phyloP scores from a whole-genome alignment of 2,329 filamentous ascomycete genomes.

The Fusarium sublunatum region DNA sequence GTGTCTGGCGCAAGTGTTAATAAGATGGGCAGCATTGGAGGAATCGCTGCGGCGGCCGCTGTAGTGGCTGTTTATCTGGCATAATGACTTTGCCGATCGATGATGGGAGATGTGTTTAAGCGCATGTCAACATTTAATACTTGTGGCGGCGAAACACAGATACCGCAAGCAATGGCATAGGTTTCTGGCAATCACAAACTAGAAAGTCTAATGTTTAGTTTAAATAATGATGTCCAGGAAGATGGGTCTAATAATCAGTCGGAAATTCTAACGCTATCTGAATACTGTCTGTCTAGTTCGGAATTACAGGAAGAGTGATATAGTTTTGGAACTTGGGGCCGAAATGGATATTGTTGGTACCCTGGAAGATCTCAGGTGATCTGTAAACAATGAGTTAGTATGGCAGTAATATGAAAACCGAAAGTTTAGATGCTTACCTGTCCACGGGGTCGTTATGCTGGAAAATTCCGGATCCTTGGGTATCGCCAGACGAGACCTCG shows the following conservation, averaged over 20 bases:
- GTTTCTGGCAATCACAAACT: too few species aligned
- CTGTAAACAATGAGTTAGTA: conserved; percentile 15
- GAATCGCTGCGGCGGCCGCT: conserved; percentile 1
- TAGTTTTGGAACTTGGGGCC: conserved; percentile 61
- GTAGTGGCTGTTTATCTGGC: conserved; percentile 19
- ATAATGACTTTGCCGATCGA: neutral
- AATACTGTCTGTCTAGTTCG: conserved; percentile 38
- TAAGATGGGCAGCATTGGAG: conserved; percentile 16
- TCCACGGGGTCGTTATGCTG: conserved; percentile 63
- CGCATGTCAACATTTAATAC: conserved; percentile 5
- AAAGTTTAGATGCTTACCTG: conserved; percentile 47
- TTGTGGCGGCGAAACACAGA: neutral
- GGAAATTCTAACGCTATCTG: too few species aligned
- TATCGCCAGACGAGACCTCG: conserved; percentile 67
- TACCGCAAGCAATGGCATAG: too few species aligned
- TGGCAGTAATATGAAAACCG: accelerated
- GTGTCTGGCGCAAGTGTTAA: conserved; percentile 23
- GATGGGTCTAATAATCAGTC: neutral
- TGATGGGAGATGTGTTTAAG: neutral
- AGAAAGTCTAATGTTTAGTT: too few species aligned
- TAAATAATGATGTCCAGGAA: too few species aligned
- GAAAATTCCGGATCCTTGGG: conserved; percentile 69
- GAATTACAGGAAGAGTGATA: conserved; percentile 64
- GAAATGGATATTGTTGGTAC: conserved; percentile 66
- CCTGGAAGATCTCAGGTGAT: conserved; percentile 50